Evolutionary conservation across 108 stramenopile species (phyloP).

Genomic region (Cyclostephanos invisitatus): DNA sequence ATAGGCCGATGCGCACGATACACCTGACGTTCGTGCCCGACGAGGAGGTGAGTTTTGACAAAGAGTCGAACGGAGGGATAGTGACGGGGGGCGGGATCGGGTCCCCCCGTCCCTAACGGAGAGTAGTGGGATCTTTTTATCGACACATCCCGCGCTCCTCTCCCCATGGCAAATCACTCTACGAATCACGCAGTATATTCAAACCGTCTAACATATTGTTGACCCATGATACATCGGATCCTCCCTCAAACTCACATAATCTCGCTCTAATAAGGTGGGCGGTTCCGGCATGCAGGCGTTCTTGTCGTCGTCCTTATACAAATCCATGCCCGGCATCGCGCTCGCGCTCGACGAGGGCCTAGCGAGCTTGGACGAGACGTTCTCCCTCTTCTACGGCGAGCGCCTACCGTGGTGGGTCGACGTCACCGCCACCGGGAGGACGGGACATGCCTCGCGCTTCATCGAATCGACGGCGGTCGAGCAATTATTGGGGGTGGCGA

Average conservation of each 20-base stretch:
- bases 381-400: slow-evolving; percentile 96
- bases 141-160: no score
- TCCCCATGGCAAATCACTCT: no score
- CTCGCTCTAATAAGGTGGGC: slow-evolving; percentile 29
- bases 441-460: slow-evolving; percentile 95
- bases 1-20: slow-evolving; percentile 58
- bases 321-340: slow-evolving; percentile 62
- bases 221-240: no score
- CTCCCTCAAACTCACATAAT: no score
- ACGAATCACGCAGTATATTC: no score
- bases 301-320: slow-evolving; percentile 54
- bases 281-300: slow-evolving; percentile 76
- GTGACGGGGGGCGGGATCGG: no score
- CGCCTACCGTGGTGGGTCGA: slow-evolving; percentile 89
- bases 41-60: slow-evolving; percentile 31
- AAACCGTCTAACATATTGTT: no score
- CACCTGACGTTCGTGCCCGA: slow-evolving; percentile 67
- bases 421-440: slow-evolving; percentile 87
- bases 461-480: slow-evolving; percentile 94
- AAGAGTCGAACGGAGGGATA: no score
- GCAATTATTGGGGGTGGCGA: slow-evolving; percentile 83
- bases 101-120: no score
- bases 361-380: slow-evolving; percentile 73
- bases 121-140: no score
- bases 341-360: slow-evolving; percentile 91